Conservation (phyloP, 306 rosid species). For the Canavalia gladiata region DNA sequence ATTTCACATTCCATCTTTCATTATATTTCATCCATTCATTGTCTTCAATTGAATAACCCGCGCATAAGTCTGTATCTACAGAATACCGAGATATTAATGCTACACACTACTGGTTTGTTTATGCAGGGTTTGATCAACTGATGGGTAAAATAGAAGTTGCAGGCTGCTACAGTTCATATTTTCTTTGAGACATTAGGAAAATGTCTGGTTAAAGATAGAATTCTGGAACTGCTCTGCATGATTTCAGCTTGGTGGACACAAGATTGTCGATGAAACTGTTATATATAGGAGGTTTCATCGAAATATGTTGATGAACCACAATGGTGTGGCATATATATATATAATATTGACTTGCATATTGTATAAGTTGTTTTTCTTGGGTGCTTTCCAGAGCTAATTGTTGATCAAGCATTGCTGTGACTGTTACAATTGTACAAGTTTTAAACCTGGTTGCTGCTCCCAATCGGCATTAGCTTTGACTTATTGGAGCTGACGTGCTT, state of each 20-base stretch:
- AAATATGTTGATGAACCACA: slow-evolving; percentile 42
- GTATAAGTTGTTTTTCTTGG: slow-evolving; percentile 31
- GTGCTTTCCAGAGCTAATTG: slow-evolving; percentile 36
- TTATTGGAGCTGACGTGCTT: background rate
- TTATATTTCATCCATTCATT: background rate
- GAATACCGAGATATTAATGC: background rate
- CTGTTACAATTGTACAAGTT: slow-evolving; percentile 1
- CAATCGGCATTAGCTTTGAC: slow-evolving; percentile 8
- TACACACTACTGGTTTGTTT: slow-evolving; percentile 9
- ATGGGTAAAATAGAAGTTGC: slow-evolving; percentile 52
- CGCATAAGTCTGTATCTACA: too few species aligned
- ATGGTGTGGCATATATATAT: slow-evolving; percentile 20
- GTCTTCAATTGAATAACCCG: too few species aligned
- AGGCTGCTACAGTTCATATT: slow-evolving; percentile 48
- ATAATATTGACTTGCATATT: background rate
- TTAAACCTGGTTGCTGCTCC: slow-evolving; percentile 20
- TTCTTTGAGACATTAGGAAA: slow-evolving; percentile 39
- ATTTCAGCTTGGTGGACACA: slow-evolving; percentile 18
- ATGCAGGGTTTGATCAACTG: slow-evolving; percentile 57
- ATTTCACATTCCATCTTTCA: background rate
- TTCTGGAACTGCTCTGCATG: background rate
- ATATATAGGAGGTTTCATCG: slow-evolving; percentile 30
- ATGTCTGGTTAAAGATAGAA: background rate
- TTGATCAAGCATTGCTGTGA: slow-evolving; percentile 22
- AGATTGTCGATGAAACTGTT: slow-evolving; percentile 9